Percentiles rank a stretch among this genome's conserved stretches.
Conservation (phyloP, 257 asterid species). For the Henckelia pumila region DNA sequence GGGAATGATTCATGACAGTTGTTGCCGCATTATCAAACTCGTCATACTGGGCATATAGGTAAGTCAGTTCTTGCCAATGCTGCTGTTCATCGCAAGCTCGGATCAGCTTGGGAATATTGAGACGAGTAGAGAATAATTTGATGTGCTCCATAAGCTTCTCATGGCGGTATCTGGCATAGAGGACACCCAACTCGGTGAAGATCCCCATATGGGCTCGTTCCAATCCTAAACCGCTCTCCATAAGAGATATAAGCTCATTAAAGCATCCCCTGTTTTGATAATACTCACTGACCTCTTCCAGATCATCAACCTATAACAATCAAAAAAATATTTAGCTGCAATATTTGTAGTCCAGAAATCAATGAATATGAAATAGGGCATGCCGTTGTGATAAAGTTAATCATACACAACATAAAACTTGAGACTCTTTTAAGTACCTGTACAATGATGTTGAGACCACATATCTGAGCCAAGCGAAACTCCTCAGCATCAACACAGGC, state of each 20-base stretch:
- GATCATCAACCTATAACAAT: slow-evolving; percentile 35
- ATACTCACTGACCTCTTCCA: slow-evolving; percentile 39
- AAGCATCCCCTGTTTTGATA: slow-evolving; percentile 39
- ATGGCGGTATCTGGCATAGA: slow-evolving; percentile 59
- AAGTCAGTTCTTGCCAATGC: slow-evolving; percentile 59
- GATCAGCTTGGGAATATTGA: no score
- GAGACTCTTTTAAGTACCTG: slow-evolving; percentile 26
- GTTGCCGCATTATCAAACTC: slow-evolving; percentile 67
- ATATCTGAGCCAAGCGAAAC: slow-evolving; percentile 39
- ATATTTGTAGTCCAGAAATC: neutral
- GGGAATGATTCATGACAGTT: slow-evolving; percentile 63
- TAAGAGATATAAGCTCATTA: slow-evolving; percentile 44
- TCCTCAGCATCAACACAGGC: slow-evolving; percentile 82
- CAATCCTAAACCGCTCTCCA: slow-evolving; percentile 69
- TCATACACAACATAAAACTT: neutral
- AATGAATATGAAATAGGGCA: neutral
- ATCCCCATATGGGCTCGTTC: slow-evolving; percentile 69
- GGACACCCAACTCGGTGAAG: slow-evolving; percentile 58
- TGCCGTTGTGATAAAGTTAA: neutral
- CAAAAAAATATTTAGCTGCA: neutral
- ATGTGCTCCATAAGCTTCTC: slow-evolving; percentile 70
- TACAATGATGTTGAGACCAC: slow-evolving; percentile 37
- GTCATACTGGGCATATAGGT: slow-evolving; percentile 51
- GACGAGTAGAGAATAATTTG: slow-evolving; percentile 52
- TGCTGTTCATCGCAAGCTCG: slow-evolving; percentile 65